Conservation (phyloP, 495 filamentous ascomycete species). For the Penicillium fimorum region DNA sequence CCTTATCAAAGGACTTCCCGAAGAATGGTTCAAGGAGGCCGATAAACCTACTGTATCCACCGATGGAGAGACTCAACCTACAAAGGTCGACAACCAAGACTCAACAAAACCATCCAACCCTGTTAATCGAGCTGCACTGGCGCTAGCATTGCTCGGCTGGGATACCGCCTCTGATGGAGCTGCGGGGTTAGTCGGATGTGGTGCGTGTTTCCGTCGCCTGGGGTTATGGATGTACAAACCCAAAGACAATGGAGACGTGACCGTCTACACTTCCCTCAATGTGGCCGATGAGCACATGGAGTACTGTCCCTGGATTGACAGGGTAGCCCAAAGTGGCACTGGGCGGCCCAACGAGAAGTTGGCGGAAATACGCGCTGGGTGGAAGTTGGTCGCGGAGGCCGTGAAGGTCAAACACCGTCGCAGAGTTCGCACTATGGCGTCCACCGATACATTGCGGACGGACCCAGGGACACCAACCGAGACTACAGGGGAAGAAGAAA, state of each 20-base stretch:
- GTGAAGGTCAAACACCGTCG: slow-evolving; percentile 42
- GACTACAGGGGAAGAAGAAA: slow-evolving; percentile 26
- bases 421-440: slow-evolving; percentile 29
- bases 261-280: slow-evolving; percentile 62
- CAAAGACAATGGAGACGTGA: slow-evolving; percentile 52
- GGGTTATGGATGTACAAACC: slow-evolving; percentile 92
- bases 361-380: slow-evolving; percentile 41
- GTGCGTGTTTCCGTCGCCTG: slow-evolving; percentile 81
- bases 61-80: slow-evolving; percentile 9
- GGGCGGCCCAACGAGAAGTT: slow-evolving; percentile 33
- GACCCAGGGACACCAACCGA: slow-evolving; percentile 23
- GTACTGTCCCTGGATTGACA: slow-evolving; percentile 78
- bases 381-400: slow-evolving; percentile 45
- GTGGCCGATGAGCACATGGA: slow-evolving; percentile 69
- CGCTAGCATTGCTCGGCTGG: slow-evolving; percentile 86
- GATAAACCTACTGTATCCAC: slow-evolving; percentile 17
- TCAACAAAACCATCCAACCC: slow-evolving; percentile 13
- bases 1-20: slow-evolving; percentile 34
- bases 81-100: slow-evolving; percentile 10
- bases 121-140: slow-evolving; percentile 65
- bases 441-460: slow-evolving; percentile 23
- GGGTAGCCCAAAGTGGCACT: slow-evolving; percentile 53
- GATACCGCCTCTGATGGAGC: slow-evolving; percentile 63
- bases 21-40: slow-evolving; percentile 24
- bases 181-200: slow-evolving; percentile 71